Base-by-base conservation (phyloP, 2,329 filamentous ascomycete species). In the Davidsoniella eucalypti region DNA sequence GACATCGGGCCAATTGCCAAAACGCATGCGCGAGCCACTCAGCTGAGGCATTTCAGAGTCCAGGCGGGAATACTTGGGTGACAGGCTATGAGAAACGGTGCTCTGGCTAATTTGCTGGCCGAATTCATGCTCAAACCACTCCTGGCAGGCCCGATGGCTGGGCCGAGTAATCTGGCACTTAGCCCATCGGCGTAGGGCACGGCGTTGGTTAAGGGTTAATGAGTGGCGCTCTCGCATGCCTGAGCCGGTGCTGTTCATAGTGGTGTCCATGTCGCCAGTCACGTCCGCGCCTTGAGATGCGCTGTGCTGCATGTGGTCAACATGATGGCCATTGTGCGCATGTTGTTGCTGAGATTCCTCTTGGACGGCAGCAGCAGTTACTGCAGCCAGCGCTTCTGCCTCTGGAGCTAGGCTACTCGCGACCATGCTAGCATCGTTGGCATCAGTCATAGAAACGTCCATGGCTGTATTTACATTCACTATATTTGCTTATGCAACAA, bases 1-100 rank as follows among this genome's bases (percentile, higher is more conserved):
- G 50, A 79, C 75, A 55, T 78, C 75, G 54, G 75, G 75, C 75
- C 75, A 78, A 59, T 79, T 79, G 55, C 75, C 75, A 52, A 78
- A 78, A 55, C 75, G 73, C 54, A 79, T 65, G 41, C 75, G 72
- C 51, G 74, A 78, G 41, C 75, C 75, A n/a, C 73, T 76, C 54
- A 78, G 69, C 60, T 78, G 74, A 14, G 72, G 73, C 56, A 68
- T 66, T 50, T 78, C 74, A 58, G 70, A 71, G 58, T 79, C 75
- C 48, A 79, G 70, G 23, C 75, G 71, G 37, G 73, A 75, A 57
- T 79, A 79, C 57, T 78, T 78, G 44, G 73, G 73, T 4, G 73
- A 77, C 36, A 79, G 65, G 17, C 73, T 78, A 59, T 79, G 75
- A 44, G 73, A 78, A 41, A 79, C 76, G 57, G 75, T 79, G 14